Conservation (phyloP, 495 filamentous ascomycete genomes). For the Pyrenopolyporus hunteri region DNA sequence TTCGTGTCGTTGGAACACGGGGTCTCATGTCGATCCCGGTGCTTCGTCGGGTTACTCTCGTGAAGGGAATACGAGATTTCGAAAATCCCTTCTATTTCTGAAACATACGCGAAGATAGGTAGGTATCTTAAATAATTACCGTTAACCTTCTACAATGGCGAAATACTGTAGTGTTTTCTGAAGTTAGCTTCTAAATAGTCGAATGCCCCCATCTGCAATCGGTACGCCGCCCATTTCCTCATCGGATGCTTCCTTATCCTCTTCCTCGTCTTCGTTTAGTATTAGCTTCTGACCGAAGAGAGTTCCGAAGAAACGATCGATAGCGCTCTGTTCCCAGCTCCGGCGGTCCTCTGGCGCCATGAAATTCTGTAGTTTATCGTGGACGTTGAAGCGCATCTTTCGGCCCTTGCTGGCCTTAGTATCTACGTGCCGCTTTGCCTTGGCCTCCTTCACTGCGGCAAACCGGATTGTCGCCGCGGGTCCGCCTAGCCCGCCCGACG, state of each 20-base stretch:
- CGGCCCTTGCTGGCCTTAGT: slow-evolving; percentile 94
- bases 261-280: slow-evolving; percentile 70
- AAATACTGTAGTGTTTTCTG: slow-evolving; percentile 8
- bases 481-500: slow-evolving; percentile 50
- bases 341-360: slow-evolving; percentile 90
- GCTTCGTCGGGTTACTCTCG: slow-evolving; percentile 16
- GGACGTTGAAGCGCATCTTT: slow-evolving; percentile 90
- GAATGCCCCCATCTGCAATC: slow-evolving; percentile 71
- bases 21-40: slow-evolving; percentile 29
- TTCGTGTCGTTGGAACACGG: slow-evolving; percentile 5
- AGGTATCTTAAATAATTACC: slow-evolving; percentile 13
- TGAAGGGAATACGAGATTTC: slow-evolving; percentile 32
- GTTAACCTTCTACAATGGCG: neutral
- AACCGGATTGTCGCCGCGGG: slow-evolving; percentile 55
- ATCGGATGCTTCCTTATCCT: slow-evolving; percentile 53
- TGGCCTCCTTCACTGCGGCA: slow-evolving; percentile 78
- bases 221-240: slow-evolving; percentile 62
- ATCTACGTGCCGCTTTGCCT: slow-evolving; percentile 82
- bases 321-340: slow-evolving; percentile 74
- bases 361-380: slow-evolving; percentile 97
- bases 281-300: slow-evolving; percentile 80
- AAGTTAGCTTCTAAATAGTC: slow-evolving; percentile 68
- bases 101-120: slow-evolving; percentile 7
- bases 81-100: slow-evolving; percentile 31
- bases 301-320: slow-evolving; percentile 87